Evolutionary conservation across 1,284 basidiomycete species (phyloP), one percentile per base, ranked within the genome.

Genomic region (Cryptococcus sp.): DNA sequence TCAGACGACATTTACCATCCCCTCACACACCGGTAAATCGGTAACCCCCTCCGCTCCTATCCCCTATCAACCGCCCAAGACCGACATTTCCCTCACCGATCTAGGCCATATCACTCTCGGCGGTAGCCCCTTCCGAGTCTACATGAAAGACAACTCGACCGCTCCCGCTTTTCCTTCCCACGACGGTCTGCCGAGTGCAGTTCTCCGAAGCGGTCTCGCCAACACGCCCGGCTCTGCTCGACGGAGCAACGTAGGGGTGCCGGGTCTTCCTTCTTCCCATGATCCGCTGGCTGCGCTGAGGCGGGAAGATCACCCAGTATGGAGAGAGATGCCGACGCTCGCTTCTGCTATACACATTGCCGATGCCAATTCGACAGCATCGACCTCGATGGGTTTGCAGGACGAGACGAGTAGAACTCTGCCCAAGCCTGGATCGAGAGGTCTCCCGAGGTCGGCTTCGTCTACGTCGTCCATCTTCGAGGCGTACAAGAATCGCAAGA

Each of bases 331-430:
- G 34, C 52, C 56, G 3, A 52, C 56, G 22, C 44, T 58, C 16
- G 56, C 56, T 24, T 58, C 56, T 9, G 56, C 56, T 3, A 58
- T 58, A 4, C 44, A 53, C 31, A 56, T 56, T 31, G 31, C 41
- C 16, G 41, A 43, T 26, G 28, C 28, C 16, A 43, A 12, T 33
- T 16, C 35, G 19, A 7, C 14, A 9, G 16, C 35, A 6, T 37
- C 35, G 9, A 31, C 28, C 14, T 31, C 28, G 14, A 7, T n/a
- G n/a, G n/a, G n/a, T n/a, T n/a, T n/a, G n/a, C n/a, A n/a, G n/a
- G n/a, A n/a, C n/a, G n/a, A n/a, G n/a, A n/a, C n/a, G n/a, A n/a
- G n/a, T n/a, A n/a, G n/a, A n/a, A n/a, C n/a, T n/a, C n/a, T n/a
- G n/a, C n/a, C n/a, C n/a, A n/a, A n/a, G n/a, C n/a, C n/a, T n/a